Evolutionary conservation across 768 basidiomycete species (phyloP), one percentile per base, ranked within the genome.

Genomic region (Macrocybe gigantea): DNA sequence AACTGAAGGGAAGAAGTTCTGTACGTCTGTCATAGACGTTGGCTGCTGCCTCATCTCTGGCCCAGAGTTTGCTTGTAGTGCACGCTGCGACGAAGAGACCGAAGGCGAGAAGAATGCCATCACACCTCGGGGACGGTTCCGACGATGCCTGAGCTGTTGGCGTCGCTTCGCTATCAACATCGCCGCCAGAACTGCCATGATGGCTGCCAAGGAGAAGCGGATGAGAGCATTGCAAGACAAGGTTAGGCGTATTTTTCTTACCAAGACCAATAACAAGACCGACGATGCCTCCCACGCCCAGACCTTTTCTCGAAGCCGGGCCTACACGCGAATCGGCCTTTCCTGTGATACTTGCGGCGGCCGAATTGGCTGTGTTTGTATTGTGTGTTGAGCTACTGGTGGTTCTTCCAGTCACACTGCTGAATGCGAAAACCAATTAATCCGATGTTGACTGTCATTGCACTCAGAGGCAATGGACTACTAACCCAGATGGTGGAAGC

Each of bases 281-380:
- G 12, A 49, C 50, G 9, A 57, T 60, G n/a, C 52, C 54, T 32
- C 56, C 58, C 10, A 40, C 49, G 34, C 54, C 48, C 12, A 57
- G 29, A 11, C 56, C 54, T 10, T 49, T 41, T 42, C 22, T 22
- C 22, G 22, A 22, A 22, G 22, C 22, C 22, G 22, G 22, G 22
- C 22, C 22, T 22, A 22, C 22, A 22, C 1, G 22, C 22, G 22
- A 22, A 22, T 22, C 22, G 22, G 22, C 22, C 22, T 22, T 22
- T 4, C 22, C 22, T 22, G 22, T 22, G 22, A 22, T 22, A 22
- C 22, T 22, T 2, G 22, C 22, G 22, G 22, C 22, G 22, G 22
- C 22, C 22, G 22, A 22, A 22, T 4, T 22, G 22, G 22, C 22
- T 22, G 22, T 22, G 22, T 22, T 1, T 22, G 22, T 22, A 4